Base-by-base conservation (phyloP, 2,329 filamentous ascomycete genomes). In the Diaporthe destruens region DNA sequence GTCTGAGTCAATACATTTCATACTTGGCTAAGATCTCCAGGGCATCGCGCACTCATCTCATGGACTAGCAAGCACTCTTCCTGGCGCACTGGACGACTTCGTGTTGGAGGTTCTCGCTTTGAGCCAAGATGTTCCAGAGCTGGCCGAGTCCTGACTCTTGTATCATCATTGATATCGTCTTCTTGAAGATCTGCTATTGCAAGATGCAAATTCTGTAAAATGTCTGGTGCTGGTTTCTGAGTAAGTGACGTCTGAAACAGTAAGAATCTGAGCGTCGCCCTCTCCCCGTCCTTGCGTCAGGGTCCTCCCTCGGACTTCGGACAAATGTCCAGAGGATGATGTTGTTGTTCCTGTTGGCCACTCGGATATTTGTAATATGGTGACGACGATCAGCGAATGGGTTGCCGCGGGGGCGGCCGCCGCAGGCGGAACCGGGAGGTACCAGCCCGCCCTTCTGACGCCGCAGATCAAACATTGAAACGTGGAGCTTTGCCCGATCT, bases 391-490 rank as follows among this genome's bases (percentile, higher is more conserved):
- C 61, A 53, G 29, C 32, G 14, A 53, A 51, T 25, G 3, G 61
- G 44, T 36, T 36, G 16, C 14, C 20, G 18, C 34, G 9, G 61
- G 44, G 32, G 44, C 44, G 29, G 47, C 61, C 47, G 32, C 61
- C 61, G 61, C 6, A 47, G 61, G 61, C 47, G 20, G n/a, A 66
- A 39, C 61, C 61, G 61, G 61, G 61, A 66, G 47, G 61, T 53
- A 18, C n/a, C n/a, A 66, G 29, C 32, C 69, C 69, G 69, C 59
- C 34, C 32, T 72, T 49, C 71, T 72, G 71, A 63, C 53, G 71
- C 66, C 66, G 71, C 66, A 70, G 71, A 72, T 72, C 71, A 72
- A 70, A 72, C 71, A 44, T 70, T 70, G 66, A 39, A 53, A 71
- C 61, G 32, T 66, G 61, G 61, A 66, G 61, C 61, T 5, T 34